Conservation (phyloP, 2,329 filamentous ascomycete species). For the Trematosphaeria pertusa region DNA sequence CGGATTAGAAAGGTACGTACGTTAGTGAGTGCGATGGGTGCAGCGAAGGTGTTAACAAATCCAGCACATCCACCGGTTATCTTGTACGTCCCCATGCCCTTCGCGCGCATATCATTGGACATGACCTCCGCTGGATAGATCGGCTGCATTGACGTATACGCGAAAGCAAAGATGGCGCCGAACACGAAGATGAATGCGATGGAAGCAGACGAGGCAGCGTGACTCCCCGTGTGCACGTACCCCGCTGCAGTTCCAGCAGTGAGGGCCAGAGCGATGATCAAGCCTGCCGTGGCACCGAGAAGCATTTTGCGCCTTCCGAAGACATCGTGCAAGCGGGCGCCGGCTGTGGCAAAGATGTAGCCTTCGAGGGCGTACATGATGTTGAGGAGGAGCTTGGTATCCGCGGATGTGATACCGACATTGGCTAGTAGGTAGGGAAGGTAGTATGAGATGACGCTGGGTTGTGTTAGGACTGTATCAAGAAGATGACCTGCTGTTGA, state of each 20-base stretch:
- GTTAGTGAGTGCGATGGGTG: conserved; percentile 56
- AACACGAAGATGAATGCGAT: conserved; percentile 45
- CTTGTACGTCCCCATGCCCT: conserved; percentile 33
- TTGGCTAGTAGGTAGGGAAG: conserved; percentile 42
- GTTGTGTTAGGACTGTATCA: neutral
- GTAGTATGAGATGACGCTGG: conserved; percentile 37
- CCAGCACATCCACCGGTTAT: conserved; percentile 25
- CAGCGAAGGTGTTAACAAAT: conserved; percentile 30
- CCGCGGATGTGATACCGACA: conserved; percentile 41
- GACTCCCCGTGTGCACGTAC: conserved; percentile 28
- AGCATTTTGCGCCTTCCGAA: conserved; percentile 39
- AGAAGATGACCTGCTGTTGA: neutral
- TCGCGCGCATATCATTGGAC: conserved; percentile 41
- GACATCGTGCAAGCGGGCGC: conserved; percentile 37
- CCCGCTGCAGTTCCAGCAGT: conserved; percentile 35
- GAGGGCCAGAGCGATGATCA: conserved; percentile 28
- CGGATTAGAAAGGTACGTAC: conserved; percentile 35
- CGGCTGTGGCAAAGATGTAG: conserved; percentile 40
- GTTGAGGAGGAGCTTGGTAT: conserved; percentile 46
- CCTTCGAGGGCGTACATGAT: conserved; percentile 44
- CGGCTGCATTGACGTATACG: conserved; percentile 42
- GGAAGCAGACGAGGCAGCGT: conserved; percentile 24
- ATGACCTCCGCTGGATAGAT: conserved; percentile 44
- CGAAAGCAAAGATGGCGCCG: conserved; percentile 40
- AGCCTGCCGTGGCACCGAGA: conserved; percentile 29